These are phyloP conservation scores for Starmerella floris DNA, from an alignment of 805 yeast species.

Conservation along the genomic window DNA sequence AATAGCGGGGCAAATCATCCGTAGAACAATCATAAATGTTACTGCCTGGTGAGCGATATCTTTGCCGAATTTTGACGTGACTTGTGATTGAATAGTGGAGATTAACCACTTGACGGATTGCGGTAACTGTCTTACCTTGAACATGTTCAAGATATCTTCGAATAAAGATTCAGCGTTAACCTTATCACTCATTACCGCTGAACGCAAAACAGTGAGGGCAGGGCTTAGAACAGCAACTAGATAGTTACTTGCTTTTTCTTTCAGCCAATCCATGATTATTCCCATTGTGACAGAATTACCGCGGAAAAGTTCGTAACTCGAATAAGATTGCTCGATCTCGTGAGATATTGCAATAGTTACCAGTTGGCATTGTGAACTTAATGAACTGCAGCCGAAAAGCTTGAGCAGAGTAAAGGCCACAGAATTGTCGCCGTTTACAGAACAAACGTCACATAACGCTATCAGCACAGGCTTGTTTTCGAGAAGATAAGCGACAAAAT, in stretches of 20 bases:
- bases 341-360: slow-evolving; percentile 1
- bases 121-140: not conserved
- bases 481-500: slow-evolving; percentile 3
- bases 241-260: not conserved
- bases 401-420: not conserved
- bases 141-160: not conserved
- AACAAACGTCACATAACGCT: slow-evolving; percentile 8
- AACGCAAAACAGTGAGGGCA: not conserved
- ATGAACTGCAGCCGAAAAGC: not conserved
- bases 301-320: slow-evolving; percentile 1
- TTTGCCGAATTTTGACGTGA: not conserved
- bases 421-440: slow-evolving; percentile 1
- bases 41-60: not conserved
- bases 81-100: not conserved
- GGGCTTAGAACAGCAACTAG: not conserved
- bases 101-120: not conserved
- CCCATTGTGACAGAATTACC: slow-evolving; percentile 5
- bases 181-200: not conserved
- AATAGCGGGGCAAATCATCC: slow-evolving; percentile 6
- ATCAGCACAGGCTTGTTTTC: slow-evolving; percentile 2
- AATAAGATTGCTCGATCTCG: not conserved
- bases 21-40: not conserved
- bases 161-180: not conserved
- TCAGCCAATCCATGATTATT: slow-evolving; percentile 7
- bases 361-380: not conserved